Base-by-base conservation (phyloP, 441 rosid genomes). In the Brassica balearica region DNA sequence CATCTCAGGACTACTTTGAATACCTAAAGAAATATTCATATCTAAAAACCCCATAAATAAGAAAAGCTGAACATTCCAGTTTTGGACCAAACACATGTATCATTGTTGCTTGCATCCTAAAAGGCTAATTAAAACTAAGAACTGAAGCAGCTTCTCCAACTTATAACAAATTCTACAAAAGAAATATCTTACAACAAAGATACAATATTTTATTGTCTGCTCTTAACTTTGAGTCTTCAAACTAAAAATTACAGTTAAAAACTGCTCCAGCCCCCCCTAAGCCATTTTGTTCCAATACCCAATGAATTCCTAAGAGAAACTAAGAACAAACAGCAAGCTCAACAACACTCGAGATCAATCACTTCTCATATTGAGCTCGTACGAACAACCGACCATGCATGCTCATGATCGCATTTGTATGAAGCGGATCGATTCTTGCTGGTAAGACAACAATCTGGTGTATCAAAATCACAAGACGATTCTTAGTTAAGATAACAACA, bases 371-470 rank as follows among this genome's bases (percentile, higher is more conserved):
- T 8, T 94, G 93, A 61, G 82, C 95, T 8, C 90, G 90, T 4
- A 95, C 84, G 77, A 83, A 87, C 73, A 91, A 87, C 65, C 92
- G 86, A 6, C 98, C 98, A 43, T 95, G 96, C 81, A 90, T 84
- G 84, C 90, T 91, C 65, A 92, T 92, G 48, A 88, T 92, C 1
- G 98, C 93, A 6, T 94, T 83, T 48, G 92, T 89, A 41, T 80
- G 86, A 64, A 74, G 90, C 20, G 98, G 94, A 83, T 95, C 92
- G 4, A 95, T 92, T 84, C 94, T 92, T 46, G 88, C 75, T 6
- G 97, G 90, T 66, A 95, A 84, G 82, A 60, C 80, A 77, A 94
- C 87, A 20, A 95, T 87, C 97, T 95, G 88, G 71, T 81, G 80
- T 51, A 38, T 60, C 38, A 61, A 51, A 32, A 38, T 9, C 19